These are phyloP conservation scores for Pyrenochaeta sp. DNA, from an alignment of 2,329 filamentous ascomycete genomes.

Conservation along the genomic window DNA sequence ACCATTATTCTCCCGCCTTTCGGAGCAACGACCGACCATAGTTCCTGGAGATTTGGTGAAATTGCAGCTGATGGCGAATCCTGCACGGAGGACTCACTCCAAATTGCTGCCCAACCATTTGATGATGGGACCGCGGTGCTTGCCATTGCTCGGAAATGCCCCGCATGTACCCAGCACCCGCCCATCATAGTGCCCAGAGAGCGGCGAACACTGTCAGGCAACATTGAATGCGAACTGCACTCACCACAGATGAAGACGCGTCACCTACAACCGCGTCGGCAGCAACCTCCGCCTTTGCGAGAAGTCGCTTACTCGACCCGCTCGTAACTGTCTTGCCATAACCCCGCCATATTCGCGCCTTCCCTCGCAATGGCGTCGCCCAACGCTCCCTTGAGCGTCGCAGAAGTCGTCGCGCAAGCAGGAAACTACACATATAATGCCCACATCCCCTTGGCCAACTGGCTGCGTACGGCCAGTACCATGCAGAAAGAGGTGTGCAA, in stretches of 20 bases:
- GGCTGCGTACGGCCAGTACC: constrained; percentile 81
- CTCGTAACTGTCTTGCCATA: neutral
- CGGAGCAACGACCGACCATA: neutral
- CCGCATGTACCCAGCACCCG: constrained; percentile 31
- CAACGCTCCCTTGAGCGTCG: constrained; percentile 71
- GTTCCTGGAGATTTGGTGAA: neutral
- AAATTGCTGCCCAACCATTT: constrained; percentile 22
- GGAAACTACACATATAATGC: constrained; percentile 83
- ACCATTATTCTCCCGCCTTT: neutral
- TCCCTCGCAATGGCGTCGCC: constrained; percentile 36
- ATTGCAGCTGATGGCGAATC: neutral
- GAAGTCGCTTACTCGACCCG: neutral
- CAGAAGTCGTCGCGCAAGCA: constrained; percentile 79
- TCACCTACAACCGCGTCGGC: constrained; percentile 28
- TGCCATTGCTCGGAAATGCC: constrained; percentile 29
- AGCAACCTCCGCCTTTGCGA: constrained; percentile 15
- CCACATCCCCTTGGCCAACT: constrained; percentile 78
- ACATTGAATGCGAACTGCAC: constrained; percentile 14
- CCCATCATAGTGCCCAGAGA: constrained; percentile 34
- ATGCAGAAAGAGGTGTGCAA: constrained; percentile 79
- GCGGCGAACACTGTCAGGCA: constrained; percentile 21
- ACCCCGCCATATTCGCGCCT: constrained; percentile 15
- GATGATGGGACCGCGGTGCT: constrained; percentile 4
- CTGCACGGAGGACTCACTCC: neutral
- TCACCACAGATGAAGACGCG: constrained; percentile 41